Evolutionary conservation across 352 stramenopile genomes (phyloP).

Genomic region (Pythium dissimile): DNA sequence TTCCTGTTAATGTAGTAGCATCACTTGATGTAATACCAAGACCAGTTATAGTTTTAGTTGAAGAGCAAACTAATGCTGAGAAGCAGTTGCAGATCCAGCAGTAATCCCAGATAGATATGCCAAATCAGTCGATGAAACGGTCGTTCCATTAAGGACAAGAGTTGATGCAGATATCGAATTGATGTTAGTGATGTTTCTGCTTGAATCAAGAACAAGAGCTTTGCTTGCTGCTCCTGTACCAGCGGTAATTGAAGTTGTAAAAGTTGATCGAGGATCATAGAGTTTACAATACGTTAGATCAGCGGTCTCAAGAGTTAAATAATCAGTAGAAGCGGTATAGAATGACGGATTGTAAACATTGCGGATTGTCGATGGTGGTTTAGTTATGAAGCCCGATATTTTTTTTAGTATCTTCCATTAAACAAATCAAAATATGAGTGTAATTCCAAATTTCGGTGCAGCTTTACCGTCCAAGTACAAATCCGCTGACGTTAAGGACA

Average conservation of each 20-base stretch:
- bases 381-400: too few relatives aligned
- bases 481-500: neutral
- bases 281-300: neutral
- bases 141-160: neutral
- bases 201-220: slow-evolving; percentile 1
- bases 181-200: neutral
- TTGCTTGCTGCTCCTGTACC: neutral
- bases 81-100: neutral
- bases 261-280: neutral
- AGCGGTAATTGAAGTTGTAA: neutral
- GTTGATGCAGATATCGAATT: neutral
- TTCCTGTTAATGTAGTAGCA: neutral
- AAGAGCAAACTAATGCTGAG: slow-evolving; percentile 1
- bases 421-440: neutral
- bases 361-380: too few relatives aligned
- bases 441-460: neutral
- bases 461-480: neutral
- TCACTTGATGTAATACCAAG: neutral
- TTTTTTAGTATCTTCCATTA: neutral
- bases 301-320: neutral
- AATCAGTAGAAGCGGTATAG: neutral
- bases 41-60: slow-evolving; percentile 7
- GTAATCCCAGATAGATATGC: slow-evolving; percentile 12
- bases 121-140: slow-evolving; percentile 6
- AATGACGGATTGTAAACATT: neutral